Conservation (phyloP, 2,329 filamentous ascomycete genomes). For the Anisogramma anomala region DNA sequence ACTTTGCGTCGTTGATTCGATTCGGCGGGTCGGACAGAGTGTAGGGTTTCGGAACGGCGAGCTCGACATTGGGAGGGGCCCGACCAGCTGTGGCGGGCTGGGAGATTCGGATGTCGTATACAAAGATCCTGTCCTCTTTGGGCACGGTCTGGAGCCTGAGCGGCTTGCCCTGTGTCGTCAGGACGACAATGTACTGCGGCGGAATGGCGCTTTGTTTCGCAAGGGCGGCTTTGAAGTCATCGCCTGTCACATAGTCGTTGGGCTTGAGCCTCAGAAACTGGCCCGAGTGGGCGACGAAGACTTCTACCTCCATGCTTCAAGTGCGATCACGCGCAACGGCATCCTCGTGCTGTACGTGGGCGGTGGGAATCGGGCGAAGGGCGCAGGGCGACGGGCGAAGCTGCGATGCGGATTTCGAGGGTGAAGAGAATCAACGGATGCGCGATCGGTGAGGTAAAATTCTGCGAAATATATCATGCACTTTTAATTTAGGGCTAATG, state of each 20-base stretch:
- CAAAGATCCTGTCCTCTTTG: conserved; percentile 78
- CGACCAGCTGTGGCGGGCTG: conserved; percentile 40
- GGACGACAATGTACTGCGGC: conserved; percentile 67
- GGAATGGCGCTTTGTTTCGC: conserved; percentile 63
- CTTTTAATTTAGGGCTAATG: too few species aligned
- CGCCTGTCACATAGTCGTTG: conserved; percentile 63
- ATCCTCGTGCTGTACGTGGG: conserved; percentile 50
- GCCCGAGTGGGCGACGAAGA: conserved; percentile 89
- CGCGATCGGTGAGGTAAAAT: background rate
- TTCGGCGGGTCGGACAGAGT: conserved; percentile 62
- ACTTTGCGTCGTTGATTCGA: conserved; percentile 65
- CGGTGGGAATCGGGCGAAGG: conserved; percentile 18
- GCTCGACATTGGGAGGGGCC: conserved; percentile 32
- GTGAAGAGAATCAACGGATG: background rate
- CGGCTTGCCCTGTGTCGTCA: conserved; percentile 75
- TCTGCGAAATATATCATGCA: background rate
- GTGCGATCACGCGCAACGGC: conserved; percentile 21
- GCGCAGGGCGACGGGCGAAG: background rate
- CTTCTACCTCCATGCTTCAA: conserved; percentile 28
- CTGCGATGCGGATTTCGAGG: background rate
- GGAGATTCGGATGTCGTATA: conserved; percentile 76
- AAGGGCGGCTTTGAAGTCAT: conserved; percentile 77
- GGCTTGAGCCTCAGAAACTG: conserved; percentile 72
- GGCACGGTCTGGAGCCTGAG: conserved; percentile 71
- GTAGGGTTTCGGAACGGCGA: conserved; percentile 42